Evolutionary conservation across 495 filamentous ascomycete genomes (phyloP), one percentile per base, ranked within the genome.

Genomic region (Emericellopsis terricola): DNA sequence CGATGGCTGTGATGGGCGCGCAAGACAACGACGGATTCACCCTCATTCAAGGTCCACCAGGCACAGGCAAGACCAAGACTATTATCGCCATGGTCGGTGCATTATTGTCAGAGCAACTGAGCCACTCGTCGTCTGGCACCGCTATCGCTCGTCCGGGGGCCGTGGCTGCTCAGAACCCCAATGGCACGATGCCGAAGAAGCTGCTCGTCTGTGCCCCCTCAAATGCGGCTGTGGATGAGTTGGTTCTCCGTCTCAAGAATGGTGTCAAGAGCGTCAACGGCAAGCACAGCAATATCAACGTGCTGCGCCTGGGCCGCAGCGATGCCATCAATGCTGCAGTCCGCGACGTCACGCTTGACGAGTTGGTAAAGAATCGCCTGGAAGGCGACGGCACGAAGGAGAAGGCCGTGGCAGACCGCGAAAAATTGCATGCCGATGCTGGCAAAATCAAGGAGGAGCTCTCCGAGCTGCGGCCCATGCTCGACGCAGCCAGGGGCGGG

Each of bases 61-160:
- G 89, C 47, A 89, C 87, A 3, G 89, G 89, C 46, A 97, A 97
- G 56, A 97, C 89, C 0, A 97, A 96, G 51, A 97, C 89, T 0
- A 96, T 97, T 36, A 71, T 93, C 38, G 89, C 87, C 30, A 92
- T 96, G 59, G 83, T 94, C 10, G 89, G 89, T 28, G 81, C 83
- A 39, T 62, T 96, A 6, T 46, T 97, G 9, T 82, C 71, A 3
- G 63, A 64, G 29, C 57, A 44, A n/a, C 58, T 84, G 19, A 11
- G 23, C 6, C 51, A 50, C 49, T 42, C 41, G 44, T 62, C 50
- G 38, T 48, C 42, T 39, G 45, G 64, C 51, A 37, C 56, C 40
- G 35, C 33, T 24, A 15, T 35, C 18, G 59, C 37, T 21, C 40
- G 31, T 4, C 66, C 62, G 6, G 60, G 65, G 3, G 61, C 64